phyloP scores from a whole-genome alignment of 805 yeast genomes.

The Wickerhamiella alocasiicola region DNA sequence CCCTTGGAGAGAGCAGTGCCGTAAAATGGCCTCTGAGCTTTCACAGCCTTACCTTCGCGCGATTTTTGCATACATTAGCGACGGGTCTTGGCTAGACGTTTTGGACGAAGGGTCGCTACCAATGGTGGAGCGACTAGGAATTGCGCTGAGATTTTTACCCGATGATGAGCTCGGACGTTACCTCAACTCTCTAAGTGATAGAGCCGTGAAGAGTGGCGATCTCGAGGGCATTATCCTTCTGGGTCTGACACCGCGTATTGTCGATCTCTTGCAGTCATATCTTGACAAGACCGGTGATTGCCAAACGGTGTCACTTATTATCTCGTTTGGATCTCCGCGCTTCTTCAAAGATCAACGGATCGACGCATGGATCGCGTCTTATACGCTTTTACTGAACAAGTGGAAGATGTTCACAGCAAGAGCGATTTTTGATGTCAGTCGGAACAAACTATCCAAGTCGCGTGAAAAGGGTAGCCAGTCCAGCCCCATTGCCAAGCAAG shows the following conservation, averaged over 20 bases:
- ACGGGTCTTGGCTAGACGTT: slow-evolving; percentile 94
- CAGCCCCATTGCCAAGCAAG: slow-evolving; percentile 53
- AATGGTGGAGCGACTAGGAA: slow-evolving; percentile 75
- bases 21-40: slow-evolving; percentile 74
- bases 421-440: slow-evolving; percentile 73
- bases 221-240: slow-evolving; percentile 82
- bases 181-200: slow-evolving; percentile 53
- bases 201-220: slow-evolving; percentile 68
- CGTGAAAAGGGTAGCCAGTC: slow-evolving; percentile 37
- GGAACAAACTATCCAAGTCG: slow-evolving; percentile 51
- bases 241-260: slow-evolving; percentile 80
- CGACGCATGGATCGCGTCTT: slow-evolving; percentile 63
- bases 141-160: slow-evolving; percentile 73
- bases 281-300: slow-evolving; percentile 83
- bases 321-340: slow-evolving; percentile 71
- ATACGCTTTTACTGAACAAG: slow-evolving; percentile 56
- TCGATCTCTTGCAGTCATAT: slow-evolving; percentile 70
- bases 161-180: slow-evolving; percentile 64
- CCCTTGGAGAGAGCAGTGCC: slow-evolving; percentile 89
- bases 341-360: slow-evolving; percentile 64
- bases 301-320: slow-evolving; percentile 78
- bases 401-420: slow-evolving; percentile 70
- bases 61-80: slow-evolving; percentile 85
- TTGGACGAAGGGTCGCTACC: slow-evolving; percentile 83
- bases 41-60: slow-evolving; percentile 85